Base-by-base conservation (phyloP, 108 stramenopile species). In the Aurantiochytrium sp. region DNA sequence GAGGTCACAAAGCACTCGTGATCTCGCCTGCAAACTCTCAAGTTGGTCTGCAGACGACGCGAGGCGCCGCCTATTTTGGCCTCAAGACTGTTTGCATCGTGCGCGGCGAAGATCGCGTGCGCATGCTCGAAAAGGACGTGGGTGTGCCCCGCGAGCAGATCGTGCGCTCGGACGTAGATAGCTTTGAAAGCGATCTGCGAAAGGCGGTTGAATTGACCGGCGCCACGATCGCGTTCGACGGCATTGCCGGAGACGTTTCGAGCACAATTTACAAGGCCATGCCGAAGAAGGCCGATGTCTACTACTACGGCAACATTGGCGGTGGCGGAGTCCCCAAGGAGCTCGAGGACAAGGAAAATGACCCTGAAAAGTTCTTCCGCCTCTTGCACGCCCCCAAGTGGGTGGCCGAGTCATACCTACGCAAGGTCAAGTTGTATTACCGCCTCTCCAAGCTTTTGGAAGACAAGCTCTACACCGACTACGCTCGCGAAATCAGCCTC, bases 141-240 rank as follows among this genome's bases (percentile, higher is more conserved):
- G 93, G 93, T 44, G 93, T 92, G 28, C 90, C 93, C 58, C 93
- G 93, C 58, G 88, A 94, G 69, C 89, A 93, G 25, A 90, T 93
- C 25, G 90, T 91, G 5, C 69, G 25, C 44, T 88, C 88, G 2
- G 47, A 57, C 71, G 90, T 83, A 5, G 90, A 89, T 4, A 29
- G 29, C 19, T 94, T 92, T 91, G 92, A 93, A 91, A 76, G 87
- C 14, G 89, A 91, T 58, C 90, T 95, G 5, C 89, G 88, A 43
- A 76, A 59, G 88, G 91, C 91, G 59, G 76, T 95, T 6, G 73
- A 92, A 44, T 91, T 94, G 59, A 87, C 92, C 6, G 91, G 87
- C 5, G 92, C 91, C 5, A 93, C 91, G 10, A 72, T 89, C 58
- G 94, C 95, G 16, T 95, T 95, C 83, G 95, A 95, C 90, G 93